These are phyloP conservation scores for Macrolepiota dolichaula DNA, from an alignment of 768 basidiomycete genomes.

Conservation along the genomic window DNA sequence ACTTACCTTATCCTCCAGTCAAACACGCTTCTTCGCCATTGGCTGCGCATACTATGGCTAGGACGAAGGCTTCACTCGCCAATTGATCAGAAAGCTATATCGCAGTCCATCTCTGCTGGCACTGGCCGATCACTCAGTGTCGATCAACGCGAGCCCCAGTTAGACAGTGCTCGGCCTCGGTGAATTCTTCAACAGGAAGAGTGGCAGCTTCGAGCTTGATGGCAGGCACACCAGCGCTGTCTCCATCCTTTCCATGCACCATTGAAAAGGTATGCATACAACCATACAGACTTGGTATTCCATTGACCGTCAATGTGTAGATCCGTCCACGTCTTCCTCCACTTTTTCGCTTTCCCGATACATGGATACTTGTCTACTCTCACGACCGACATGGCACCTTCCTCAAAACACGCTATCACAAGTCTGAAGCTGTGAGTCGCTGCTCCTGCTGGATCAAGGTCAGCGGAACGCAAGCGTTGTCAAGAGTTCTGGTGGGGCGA, in stretches of 20 bases:
- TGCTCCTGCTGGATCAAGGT: conserved; percentile 29
- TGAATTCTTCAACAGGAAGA: conserved; percentile 49
- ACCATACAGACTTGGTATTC: not conserved
- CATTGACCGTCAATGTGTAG: conserved; percentile 30
- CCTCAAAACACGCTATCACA: conserved; percentile 78
- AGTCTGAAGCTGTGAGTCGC: conserved; percentile 40
- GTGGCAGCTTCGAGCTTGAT: conserved; percentile 42
- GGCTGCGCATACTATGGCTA: conserved; percentile 46
- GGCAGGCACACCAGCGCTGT: conserved; percentile 62
- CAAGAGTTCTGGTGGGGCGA: conserved; percentile 51
- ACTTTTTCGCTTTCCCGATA: conserved; percentile 61
- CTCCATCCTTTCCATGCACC: conserved; percentile 47
- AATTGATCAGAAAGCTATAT: conserved; percentile 34
- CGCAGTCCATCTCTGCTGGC: not conserved
- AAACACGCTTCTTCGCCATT: conserved; percentile 33
- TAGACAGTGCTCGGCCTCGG: conserved; percentile 25
- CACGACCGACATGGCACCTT: conserved; percentile 97
- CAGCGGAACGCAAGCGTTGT: conserved; percentile 51
- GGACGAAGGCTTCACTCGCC: conserved; percentile 64
- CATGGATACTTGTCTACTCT: conserved; percentile 83
- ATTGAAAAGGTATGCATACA: conserved; percentile 54
- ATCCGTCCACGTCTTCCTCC: conserved; percentile 72
- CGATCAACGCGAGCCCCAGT: conserved; percentile 9
- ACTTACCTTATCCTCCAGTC: conserved; percentile 6
- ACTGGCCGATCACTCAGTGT: not conserved